phyloP scores from a whole-genome alignment of 164 flowering plant species.

The Malania oleifera region DNA sequence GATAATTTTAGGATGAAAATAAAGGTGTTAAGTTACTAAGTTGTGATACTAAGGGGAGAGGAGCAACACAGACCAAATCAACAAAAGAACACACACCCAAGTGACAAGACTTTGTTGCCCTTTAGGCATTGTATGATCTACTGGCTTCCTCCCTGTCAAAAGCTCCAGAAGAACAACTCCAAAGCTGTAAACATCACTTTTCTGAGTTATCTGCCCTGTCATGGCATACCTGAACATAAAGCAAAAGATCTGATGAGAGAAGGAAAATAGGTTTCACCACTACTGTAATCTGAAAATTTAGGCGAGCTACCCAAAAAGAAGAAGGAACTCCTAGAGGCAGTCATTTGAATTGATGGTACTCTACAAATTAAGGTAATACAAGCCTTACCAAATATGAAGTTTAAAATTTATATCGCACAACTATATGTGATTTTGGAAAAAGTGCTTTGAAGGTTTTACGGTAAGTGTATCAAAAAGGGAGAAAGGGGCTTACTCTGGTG shows the following conservation, averaged over 20 bases:
- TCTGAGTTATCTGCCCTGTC: constrained; percentile 71
- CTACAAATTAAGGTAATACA: no score
- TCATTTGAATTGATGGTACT: no score
- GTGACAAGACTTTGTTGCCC: constrained; percentile 78
- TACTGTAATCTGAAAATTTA: no score
- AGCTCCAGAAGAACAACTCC: constrained; percentile 73
- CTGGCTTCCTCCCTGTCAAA: constrained; percentile 70
- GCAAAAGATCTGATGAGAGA: background rate
- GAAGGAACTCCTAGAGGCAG: no score
- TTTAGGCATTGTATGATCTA: constrained; percentile 74
- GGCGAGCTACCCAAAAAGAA: no score
- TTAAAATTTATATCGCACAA: no score
- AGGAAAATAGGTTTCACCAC: no score
- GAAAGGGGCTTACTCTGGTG: constrained; percentile 50
- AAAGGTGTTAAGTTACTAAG: background rate
- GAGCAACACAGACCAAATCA: background rate
- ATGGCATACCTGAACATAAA: constrained; percentile 50
- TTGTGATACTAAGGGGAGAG: no score
- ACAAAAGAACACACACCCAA: constrained; percentile 38
- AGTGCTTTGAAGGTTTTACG: no score
- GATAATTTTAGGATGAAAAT: background rate
- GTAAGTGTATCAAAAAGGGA: no score
- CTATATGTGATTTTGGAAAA: no score
- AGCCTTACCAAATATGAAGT: no score
- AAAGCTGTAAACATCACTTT: constrained; percentile 71